A percentile compares a stretch with the other conserved stretches of the same genome.
Evolutionary conservation across 116 monocot genomes (phyloP).

Genomic region (Posidonia oceanica): DNA sequence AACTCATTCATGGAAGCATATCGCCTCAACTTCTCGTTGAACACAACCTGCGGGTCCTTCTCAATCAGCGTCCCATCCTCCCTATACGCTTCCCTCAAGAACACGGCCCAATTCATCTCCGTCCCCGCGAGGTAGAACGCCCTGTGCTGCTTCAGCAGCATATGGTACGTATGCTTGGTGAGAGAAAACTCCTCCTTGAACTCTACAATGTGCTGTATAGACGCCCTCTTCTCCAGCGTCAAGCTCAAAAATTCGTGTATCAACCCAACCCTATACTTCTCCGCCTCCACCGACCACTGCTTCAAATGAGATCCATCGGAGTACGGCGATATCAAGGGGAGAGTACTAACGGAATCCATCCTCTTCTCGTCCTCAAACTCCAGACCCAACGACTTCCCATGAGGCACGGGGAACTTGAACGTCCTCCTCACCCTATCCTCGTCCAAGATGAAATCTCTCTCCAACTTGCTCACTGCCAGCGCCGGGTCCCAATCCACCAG

Average conservation of each 20-base stretch:
- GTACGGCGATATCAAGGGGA: slow-evolving; percentile 81
- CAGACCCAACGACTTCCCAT: slow-evolving; percentile 39
- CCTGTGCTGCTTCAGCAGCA: slow-evolving; percentile 70
- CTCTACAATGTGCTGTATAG: slow-evolving; percentile 88
- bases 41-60: slow-evolving; percentile 59
- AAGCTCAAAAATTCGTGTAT: slow-evolving; percentile 83
- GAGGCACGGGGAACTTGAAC: slow-evolving; percentile 59
- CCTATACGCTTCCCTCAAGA: slow-evolving; percentile 60
- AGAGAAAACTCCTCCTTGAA: slow-evolving; percentile 90
- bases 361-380: slow-evolving; percentile 46
- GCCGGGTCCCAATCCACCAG: slow-evolving; percentile 54
- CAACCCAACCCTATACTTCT: slow-evolving; percentile 83
- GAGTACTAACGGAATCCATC: slow-evolving; percentile 44
- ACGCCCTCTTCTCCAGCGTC: slow-evolving; percentile 80
- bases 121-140: slow-evolving; percentile 87
- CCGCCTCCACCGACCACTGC: slow-evolving; percentile 73
- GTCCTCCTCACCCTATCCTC: slow-evolving; percentile 51
- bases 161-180: slow-evolving; percentile 63
- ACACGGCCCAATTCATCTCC: slow-evolving; percentile 89
- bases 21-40: slow-evolving; percentile 62
- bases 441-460: slow-evolving; percentile 56
- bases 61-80: slow-evolving; percentile 50
- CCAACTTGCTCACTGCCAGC: slow-evolving; percentile 68
- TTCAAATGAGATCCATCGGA: slow-evolving; percentile 52
- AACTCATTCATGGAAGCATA: slow-evolving; percentile 29